Percentiles rank a stretch among this genome's conserved stretches.
Conservation (phyloP, 768 basidiomycete species). For the Lentinula lateritia region DNA sequence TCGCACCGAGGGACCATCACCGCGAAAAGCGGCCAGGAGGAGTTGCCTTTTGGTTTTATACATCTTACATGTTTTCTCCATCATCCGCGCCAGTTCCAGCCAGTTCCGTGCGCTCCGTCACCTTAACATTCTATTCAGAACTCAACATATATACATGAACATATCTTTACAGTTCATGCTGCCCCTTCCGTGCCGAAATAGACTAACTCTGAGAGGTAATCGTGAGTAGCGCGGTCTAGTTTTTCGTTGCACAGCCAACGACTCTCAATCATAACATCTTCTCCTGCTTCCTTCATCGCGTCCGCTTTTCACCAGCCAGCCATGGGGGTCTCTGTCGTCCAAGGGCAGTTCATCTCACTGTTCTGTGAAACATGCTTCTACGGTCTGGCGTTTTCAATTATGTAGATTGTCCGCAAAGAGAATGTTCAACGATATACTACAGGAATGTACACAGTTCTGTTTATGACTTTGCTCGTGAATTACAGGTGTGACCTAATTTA, state of each 20-base stretch:
- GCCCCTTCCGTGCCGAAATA: background rate
- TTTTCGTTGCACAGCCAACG: background rate
- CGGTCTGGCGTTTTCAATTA: background rate
- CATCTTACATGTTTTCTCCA: too few relatives aligned
- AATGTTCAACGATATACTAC: background rate
- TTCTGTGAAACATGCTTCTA: constrained; percentile 2
- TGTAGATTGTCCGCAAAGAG: background rate
- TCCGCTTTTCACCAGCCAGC: background rate
- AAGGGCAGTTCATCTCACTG: constrained; percentile 3
- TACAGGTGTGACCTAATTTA: background rate
- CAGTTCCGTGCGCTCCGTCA: background rate
- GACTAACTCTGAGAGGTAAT: background rate
- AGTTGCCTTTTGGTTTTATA: too few relatives aligned
- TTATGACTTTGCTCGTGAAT: background rate
- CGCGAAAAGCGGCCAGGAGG: too few relatives aligned
- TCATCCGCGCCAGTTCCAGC: too few relatives aligned
- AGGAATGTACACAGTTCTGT: constrained; percentile 1
- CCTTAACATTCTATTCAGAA: background rate
- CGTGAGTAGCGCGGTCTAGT: background rate
- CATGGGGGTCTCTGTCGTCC: background rate
- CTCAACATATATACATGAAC: background rate
- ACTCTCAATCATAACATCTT: background rate
- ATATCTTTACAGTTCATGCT: background rate
- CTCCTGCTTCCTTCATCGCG: background rate
- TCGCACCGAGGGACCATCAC: too few relatives aligned